Evolutionary conservation across 495 filamentous ascomycete genomes (phyloP).

Genomic region (Lophium mytilinum): DNA sequence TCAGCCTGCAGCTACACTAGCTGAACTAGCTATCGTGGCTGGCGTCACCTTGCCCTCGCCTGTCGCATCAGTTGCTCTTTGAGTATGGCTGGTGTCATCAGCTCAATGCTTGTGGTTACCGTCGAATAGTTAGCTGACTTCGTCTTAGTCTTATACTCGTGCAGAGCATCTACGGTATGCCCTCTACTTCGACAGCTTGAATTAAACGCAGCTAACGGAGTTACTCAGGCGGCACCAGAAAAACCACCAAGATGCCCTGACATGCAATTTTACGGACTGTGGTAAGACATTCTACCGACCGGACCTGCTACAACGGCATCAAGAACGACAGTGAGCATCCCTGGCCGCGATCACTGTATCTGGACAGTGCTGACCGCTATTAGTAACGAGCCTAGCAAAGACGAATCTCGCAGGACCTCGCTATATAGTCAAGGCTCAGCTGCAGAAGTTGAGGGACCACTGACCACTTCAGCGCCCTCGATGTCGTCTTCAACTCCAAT

Average conservation of each 20-base stretch:
- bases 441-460: slow-evolving; percentile 5
- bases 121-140: neutral
- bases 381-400: slow-evolving; percentile 19
- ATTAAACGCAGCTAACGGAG: neutral
- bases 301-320: slow-evolving; percentile 71
- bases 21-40: slow-evolving; percentile 1
- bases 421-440: slow-evolving; percentile 6
- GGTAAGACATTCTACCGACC: slow-evolving; percentile 57
- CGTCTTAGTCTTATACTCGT: slow-evolving; percentile 47
- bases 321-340: slow-evolving; percentile 62
- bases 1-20: neutral
- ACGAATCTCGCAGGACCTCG: slow-evolving; percentile 10
- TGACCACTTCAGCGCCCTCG: slow-evolving; percentile 3
- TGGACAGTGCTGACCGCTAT: slow-evolving; percentile 9
- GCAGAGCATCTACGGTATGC: slow-evolving; percentile 75
- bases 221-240: slow-evolving; percentile 68
- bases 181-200: neutral
- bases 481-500: slow-evolving; percentile 1
- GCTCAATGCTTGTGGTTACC: neutral
- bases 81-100: neutral
- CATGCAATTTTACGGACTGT: slow-evolving; percentile 58
- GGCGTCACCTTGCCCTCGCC: neutral
- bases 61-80: neutral
- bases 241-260: slow-evolving; percentile 65
- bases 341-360: neutral